Percentiles rank a stretch among this genome's conserved stretches.
phyloP scores from a whole-genome alignment of 2,329 filamentous ascomycete genomes.

The Talaromyces sp. region DNA sequence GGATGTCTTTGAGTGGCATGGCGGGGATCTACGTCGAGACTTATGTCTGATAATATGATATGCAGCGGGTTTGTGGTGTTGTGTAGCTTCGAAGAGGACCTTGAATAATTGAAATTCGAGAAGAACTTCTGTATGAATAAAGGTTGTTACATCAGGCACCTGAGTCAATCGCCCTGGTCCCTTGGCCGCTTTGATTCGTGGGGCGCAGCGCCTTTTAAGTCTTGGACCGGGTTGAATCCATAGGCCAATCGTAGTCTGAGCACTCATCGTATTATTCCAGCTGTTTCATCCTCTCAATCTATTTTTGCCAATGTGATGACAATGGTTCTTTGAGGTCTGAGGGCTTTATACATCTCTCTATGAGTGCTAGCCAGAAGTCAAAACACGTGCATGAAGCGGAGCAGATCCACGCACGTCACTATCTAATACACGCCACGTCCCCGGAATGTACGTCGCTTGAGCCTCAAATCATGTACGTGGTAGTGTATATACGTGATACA shows the following conservation, averaged over 20 bases:
- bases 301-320: not conserved
- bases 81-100: not conserved
- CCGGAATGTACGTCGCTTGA: not conserved
- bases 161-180: not conserved
- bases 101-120: not conserved
- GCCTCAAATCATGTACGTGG: not conserved
- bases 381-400: slow-evolving; percentile 4
- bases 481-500: not conserved
- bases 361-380: not conserved
- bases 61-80: not conserved
- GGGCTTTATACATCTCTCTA: not conserved
- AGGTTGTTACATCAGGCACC: not conserved
- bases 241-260: not conserved
- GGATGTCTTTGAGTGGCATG: slow-evolving; percentile 60
- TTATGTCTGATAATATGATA: not conserved
- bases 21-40: slow-evolving; percentile 15
- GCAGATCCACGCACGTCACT: not conserved
- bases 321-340: not conserved
- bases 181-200: slow-evolving; percentile 3
- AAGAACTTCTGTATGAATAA: not conserved
- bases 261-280: not conserved
- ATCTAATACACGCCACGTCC: not conserved
- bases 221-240: not conserved
- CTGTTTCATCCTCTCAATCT: not conserved
- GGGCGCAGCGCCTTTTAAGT: slow-evolving; percentile 2